phyloP scores from a whole-genome alignment of 441 rosid genomes.

The Francoa sonchifolia region DNA sequence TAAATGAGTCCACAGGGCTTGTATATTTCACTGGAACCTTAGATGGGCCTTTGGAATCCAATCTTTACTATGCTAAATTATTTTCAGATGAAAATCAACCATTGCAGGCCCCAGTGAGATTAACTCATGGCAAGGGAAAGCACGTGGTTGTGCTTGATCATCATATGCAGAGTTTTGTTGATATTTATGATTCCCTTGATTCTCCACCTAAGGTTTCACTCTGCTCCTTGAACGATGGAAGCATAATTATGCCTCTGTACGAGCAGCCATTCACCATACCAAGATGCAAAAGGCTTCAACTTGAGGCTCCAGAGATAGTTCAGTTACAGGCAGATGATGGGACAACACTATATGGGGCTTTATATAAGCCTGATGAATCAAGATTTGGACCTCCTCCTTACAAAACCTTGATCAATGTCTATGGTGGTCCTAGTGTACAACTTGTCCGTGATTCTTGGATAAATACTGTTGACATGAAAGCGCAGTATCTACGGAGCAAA shows the following conservation, averaged over 20 bases:
- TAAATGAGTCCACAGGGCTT: conserved; percentile 53
- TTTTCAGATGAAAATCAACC: conserved; percentile 24
- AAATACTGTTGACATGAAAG: conserved; percentile 85
- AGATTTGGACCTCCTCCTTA: conserved; percentile 89
- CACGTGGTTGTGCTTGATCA: conserved; percentile 76
- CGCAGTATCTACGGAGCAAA: conserved; percentile 74
- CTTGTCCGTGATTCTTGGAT: conserved; percentile 67
- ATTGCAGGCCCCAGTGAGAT: conserved; percentile 38
- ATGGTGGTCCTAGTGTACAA: conserved; percentile 86
- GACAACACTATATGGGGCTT: conserved; percentile 47
- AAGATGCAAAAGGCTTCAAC: conserved; percentile 38
- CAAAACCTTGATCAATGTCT: conserved; percentile 67
- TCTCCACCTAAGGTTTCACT: conserved; percentile 56
- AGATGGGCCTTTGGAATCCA: conserved; percentile 65
- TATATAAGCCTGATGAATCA: conserved; percentile 59
- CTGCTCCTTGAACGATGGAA: conserved; percentile 59
- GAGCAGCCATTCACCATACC: conserved; percentile 50
- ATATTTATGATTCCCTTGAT: conserved; percentile 73
- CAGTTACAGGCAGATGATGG: conserved; percentile 67
- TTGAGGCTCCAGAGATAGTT: conserved; percentile 68
- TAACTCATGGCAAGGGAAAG: conserved; percentile 79
- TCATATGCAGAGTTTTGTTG: conserved; percentile 70
- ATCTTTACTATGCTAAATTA: conserved; percentile 54
- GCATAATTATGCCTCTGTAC: conserved; percentile 42
- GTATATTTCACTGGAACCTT: conserved; percentile 82